Evolutionary conservation across 768 basidiomycete genomes (phyloP).

Genomic region (Tylopilus balloui): DNA sequence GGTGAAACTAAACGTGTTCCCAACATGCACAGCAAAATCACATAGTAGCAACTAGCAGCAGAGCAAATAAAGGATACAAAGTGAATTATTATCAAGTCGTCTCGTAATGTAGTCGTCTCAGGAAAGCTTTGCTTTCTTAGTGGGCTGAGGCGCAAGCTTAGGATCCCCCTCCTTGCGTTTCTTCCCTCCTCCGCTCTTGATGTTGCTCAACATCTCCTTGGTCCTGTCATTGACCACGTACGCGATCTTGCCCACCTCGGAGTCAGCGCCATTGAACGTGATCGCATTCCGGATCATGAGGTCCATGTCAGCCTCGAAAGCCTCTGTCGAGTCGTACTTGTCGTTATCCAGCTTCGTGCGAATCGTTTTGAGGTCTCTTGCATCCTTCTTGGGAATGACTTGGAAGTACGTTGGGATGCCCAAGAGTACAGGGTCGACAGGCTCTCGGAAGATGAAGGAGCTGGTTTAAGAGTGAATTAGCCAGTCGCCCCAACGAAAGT

Average conservation of each 20-base stretch:
- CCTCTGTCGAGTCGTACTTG: constrained; percentile 73
- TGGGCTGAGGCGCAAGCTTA: constrained; percentile 54
- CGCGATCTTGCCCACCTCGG: constrained; percentile 70
- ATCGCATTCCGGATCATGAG: constrained; percentile 88
- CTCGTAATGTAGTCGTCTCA: constrained; percentile 36
- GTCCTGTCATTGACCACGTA: constrained; percentile 46
- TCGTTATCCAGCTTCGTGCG: constrained; percentile 75
- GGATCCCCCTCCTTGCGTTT: constrained; percentile 70
- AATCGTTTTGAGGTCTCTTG: constrained; percentile 82
- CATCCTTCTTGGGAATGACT: constrained; percentile 78
- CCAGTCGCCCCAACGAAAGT: background rate
- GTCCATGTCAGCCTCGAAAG: constrained; percentile 79
- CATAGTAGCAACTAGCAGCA: constrained; percentile 31
- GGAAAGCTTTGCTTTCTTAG: constrained; percentile 63
- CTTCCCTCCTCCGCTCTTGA: constrained; percentile 45
- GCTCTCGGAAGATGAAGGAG: constrained; percentile 73
- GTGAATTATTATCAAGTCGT: constrained; percentile 30
- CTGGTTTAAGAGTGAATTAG: constrained; percentile 32
- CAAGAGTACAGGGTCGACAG: constrained; percentile 82
- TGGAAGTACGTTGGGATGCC: constrained; percentile 88
- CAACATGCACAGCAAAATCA: constrained; percentile 16
- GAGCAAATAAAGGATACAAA: constrained; percentile 27
- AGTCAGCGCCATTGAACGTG: constrained; percentile 80
- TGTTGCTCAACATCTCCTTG: constrained; percentile 49
- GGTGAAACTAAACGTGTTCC: background rate